phyloP scores from a whole-genome alignment of 2,329 filamentous ascomycete species.

The Exophiala calicioides region DNA sequence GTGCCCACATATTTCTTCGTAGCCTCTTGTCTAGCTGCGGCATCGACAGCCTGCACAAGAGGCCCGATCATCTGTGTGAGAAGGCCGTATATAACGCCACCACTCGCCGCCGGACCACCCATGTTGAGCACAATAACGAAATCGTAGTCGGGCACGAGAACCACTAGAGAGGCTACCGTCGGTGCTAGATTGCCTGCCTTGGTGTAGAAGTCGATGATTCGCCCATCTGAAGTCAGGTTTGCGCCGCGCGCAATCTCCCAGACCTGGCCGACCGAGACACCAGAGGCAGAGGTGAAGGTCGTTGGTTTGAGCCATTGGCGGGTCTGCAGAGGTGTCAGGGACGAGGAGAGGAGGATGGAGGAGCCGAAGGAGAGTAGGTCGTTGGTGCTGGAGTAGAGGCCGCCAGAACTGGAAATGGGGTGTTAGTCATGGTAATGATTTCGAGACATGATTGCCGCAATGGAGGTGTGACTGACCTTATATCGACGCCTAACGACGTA shows the following conservation, averaged over 20 bases:
- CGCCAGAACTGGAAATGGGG: conserved; percentile 8
- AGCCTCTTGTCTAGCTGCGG: conserved; percentile 6
- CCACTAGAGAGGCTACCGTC: conserved; percentile 6
- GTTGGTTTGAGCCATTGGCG: conserved; percentile 45
- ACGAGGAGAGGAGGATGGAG: conserved; percentile 39
- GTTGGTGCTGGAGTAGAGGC: conserved; percentile 39
- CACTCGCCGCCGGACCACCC: neutral
- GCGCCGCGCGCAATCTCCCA: conserved; percentile 40
- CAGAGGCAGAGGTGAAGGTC: conserved; percentile 42
- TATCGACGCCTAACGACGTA: conserved; percentile 1
- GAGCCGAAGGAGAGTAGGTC: conserved; percentile 39
- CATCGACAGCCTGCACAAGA: conserved; percentile 9
- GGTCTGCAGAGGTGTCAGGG: conserved; percentile 35
- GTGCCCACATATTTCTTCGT: conserved; percentile 3
- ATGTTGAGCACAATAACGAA: conserved; percentile 9
- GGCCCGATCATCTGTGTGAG: conserved; percentile 1
- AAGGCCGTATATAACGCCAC: neutral
- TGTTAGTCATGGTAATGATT: no score
- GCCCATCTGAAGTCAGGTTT: conserved; percentile 13
- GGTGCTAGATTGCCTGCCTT: conserved; percentile 10
- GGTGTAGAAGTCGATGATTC: conserved; percentile 8
- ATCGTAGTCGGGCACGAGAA: conserved; percentile 18
- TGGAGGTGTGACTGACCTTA: neutral
- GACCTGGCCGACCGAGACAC: conserved; percentile 40
- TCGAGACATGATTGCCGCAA: neutral